phyloP scores from a whole-genome alignment of 2,329 filamentous ascomycete species.

The Aureobasidium vineae region DNA sequence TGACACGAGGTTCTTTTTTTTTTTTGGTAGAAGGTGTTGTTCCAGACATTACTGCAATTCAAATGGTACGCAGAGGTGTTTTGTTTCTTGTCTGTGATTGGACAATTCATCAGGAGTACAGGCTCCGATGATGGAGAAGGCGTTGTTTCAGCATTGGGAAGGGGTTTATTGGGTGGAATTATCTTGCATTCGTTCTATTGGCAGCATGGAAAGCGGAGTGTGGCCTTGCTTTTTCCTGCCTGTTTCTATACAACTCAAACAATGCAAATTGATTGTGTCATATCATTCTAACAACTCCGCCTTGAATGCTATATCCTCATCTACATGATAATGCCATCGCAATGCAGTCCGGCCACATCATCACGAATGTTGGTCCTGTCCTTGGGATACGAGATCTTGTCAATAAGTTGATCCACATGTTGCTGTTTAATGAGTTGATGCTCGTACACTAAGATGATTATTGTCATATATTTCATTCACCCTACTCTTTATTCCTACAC shows the following conservation, averaged over 20 bases:
- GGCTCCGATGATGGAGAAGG: conserved; percentile 29
- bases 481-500: background rate
- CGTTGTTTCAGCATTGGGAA: conserved; percentile 9
- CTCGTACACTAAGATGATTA: background rate
- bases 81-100: conserved; percentile 8
- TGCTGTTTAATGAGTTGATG: background rate
- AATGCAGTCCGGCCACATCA: no score
- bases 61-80: background rate
- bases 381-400: no score
- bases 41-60: background rate
- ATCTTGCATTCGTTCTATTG: background rate
- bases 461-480: background rate
- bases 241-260: background rate
- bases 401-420: background rate
- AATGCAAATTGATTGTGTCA: background rate
- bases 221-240: background rate
- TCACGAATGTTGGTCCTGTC: no score
- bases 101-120: conserved; percentile 18
- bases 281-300: background rate
- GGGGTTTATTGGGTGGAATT: background rate
- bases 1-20: background rate
- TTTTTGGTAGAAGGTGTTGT: conserved; percentile 39
- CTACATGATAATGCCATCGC: no score
- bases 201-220: background rate
- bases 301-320: background rate